These are phyloP conservation scores for Lumnitzera littorea DNA, from an alignment of 345 rosid species.

Conservation along the genomic window DNA sequence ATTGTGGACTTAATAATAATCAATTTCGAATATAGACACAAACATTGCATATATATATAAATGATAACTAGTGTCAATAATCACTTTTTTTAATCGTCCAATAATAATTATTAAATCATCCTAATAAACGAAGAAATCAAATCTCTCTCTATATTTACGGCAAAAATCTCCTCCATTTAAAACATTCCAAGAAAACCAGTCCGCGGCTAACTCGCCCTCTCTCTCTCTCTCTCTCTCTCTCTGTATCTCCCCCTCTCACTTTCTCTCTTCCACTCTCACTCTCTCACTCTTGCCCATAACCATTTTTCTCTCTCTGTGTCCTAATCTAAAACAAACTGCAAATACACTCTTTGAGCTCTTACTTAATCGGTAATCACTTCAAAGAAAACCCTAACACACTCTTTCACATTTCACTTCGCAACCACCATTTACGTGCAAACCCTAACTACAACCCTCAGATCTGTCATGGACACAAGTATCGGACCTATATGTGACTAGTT, in stretches of 20 bases:
- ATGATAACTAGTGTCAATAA: no score
- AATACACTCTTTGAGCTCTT: no score
- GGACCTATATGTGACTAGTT: constrained; percentile 7
- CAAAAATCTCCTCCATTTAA: no score
- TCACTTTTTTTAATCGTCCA: no score
- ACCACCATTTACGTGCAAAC: constrained; percentile 6
- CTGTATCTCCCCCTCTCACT: constrained; percentile 3
- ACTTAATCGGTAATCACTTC: no score
- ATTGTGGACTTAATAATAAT: no score
- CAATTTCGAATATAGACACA: no score
- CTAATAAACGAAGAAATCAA: no score
- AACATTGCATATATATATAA: no score
- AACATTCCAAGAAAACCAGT: not conserved
- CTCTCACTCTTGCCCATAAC: not conserved
- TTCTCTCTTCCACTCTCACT: not conserved
- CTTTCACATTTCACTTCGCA: constrained; percentile 7
- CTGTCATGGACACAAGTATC: constrained; percentile 3
- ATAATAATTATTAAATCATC: no score
- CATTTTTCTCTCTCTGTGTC: constrained; percentile 6
- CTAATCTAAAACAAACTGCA: not conserved
- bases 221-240: constrained; percentile 5
- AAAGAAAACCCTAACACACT: not conserved
- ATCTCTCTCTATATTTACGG: no score
- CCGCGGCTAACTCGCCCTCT: no score
- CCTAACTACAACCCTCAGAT: constrained; percentile 19